Percentiles rank a stretch among this genome's conserved stretches.
These are phyloP conservation scores for Phytophthora meadii DNA, from an alignment of 352 stramenopile species.

Conservation along the genomic window DNA sequence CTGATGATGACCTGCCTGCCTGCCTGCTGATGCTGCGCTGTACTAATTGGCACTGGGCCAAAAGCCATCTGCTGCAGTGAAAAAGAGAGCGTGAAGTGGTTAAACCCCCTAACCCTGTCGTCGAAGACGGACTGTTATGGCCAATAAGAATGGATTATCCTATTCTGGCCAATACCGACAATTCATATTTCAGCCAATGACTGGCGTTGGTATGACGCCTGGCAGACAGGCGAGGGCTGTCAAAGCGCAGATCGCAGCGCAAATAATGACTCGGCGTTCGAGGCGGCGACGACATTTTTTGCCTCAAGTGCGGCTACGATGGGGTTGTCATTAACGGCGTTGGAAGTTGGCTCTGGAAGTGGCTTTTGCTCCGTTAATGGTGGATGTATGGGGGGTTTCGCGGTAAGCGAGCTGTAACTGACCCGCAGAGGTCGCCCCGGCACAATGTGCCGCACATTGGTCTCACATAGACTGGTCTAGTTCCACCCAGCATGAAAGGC, in stretches of 20 bases:
- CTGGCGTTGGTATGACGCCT: slow-evolving; percentile 1
- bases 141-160: neutral
- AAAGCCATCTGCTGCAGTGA: slow-evolving; percentile 25
- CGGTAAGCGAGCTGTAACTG: slow-evolving; percentile 18
- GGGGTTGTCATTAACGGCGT: neutral
- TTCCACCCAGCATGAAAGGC: slow-evolving; percentile 7
- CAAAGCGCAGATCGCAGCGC: slow-evolving; percentile 12
- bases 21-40: slow-evolving; percentile 2
- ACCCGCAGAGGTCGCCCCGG: slow-evolving; percentile 15
- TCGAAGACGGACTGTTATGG: neutral
- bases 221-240: slow-evolving; percentile 13
- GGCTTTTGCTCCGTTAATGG: neutral
- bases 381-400: slow-evolving; percentile 4
- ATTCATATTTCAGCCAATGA: slow-evolving; percentile 20
- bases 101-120: slow-evolving; percentile 22
- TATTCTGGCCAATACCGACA: slow-evolving; percentile 14
- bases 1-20: slow-evolving; percentile 5
- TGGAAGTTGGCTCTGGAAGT: neutral
- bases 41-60: slow-evolving; percentile 23
- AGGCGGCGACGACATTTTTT: slow-evolving; percentile 18
- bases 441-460: slow-evolving; percentile 9
- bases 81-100: slow-evolving; percentile 21
- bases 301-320: slow-evolving; percentile 3
- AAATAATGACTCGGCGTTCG: slow-evolving; percentile 22
- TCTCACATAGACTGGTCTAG: slow-evolving; percentile 21